A percentile compares a stretch with the other conserved stretches of the same genome.
phyloP scores from a whole-genome alignment of 2,329 filamentous ascomycete genomes.

The Arthrobotrys megalospora region DNA sequence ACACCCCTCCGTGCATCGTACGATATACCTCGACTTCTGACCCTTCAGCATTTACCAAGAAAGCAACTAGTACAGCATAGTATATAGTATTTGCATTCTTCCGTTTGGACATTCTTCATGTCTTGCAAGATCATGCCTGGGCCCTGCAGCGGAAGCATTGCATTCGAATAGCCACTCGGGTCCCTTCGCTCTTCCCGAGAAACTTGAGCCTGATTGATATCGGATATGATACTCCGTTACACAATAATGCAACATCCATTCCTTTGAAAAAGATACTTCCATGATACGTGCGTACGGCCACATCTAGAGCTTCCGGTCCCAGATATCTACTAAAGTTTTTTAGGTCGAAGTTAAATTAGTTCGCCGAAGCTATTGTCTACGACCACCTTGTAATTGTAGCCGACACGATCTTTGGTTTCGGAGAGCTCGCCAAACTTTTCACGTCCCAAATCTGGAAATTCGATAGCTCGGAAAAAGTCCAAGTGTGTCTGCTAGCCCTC shows the following conservation, averaged over 20 bases:
- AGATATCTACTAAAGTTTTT: too few species aligned
- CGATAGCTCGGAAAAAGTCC: slow-evolving; percentile 34
- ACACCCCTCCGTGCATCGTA: too few species aligned
- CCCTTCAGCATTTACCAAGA: slow-evolving; percentile 4
- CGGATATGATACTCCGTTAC: neutral
- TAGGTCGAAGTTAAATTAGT: too few species aligned
- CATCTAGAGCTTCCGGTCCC: too few species aligned
- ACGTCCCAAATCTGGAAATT: slow-evolving; percentile 36
- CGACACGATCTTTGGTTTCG: slow-evolving; percentile 34
- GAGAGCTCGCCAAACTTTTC: slow-evolving; percentile 45
- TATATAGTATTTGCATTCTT: neutral
- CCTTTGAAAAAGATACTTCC: neutral
- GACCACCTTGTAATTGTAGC: neutral
- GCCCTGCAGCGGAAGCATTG: slow-evolving; percentile 4
- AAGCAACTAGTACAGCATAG: neutral
- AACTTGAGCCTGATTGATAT: neutral
- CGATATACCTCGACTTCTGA: neutral
- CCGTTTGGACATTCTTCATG: slow-evolving; percentile 1
- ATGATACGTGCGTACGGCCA: too few species aligned
- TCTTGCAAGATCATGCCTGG: neutral
- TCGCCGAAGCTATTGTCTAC: too few species aligned
- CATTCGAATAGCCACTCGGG: neutral
- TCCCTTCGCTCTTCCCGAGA: slow-evolving; percentile 7
- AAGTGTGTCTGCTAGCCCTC: slow-evolving; percentile 51
- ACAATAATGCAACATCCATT: neutral